Evolutionary conservation across 306 rosid genomes (phyloP), one percentile per base, ranked within the genome.

Genomic region (Pueraria montana): DNA sequence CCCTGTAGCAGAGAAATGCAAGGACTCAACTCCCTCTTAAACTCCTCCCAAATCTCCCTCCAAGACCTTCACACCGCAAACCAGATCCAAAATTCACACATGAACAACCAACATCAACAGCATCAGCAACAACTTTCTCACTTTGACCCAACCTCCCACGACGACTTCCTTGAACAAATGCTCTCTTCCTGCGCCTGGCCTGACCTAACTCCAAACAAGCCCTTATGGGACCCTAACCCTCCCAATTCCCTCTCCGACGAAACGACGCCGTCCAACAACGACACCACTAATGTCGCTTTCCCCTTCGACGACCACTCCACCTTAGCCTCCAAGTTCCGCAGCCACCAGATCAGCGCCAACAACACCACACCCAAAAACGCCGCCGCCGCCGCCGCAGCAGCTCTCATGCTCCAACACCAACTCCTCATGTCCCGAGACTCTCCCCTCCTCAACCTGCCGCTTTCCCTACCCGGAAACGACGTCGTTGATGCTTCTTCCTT

Each of bases 91-190:
- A 81, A 74, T 12, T 61, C 86, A 27, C 89, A 81, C 70, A 88
- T 85, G 64, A 92, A 61, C 2, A 76, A 78, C 8, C 66, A 5
- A 36, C 46, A 50, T 6, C 64, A 56, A 6, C 36, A 61, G 0
- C 66, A 61, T 2, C 68, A 30, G 5, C 67, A 24, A 13, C 68
- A 10, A 18, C 21, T n/a, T n/a, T 52, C 76, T 65, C 89, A 86
- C 85, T 90, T 87, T 36, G 92, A 89, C 58, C 78, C 90, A 13
- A 45, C 90, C n/a, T 72, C 96, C 67, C 91, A 90, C 75, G 98
- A 94, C 66, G 98, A 94, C 61, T 94, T 94, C 45, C 92, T 94
- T 61, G 93, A 94, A 38, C 98, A 91, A 88, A 89, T 94, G 91
- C 95, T 94, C 82, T 91, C 97, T 11, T 85, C 80, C 14, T 58